Conservation (phyloP, 352 stramenopile species). For the Phytophthora foliorum region DNA sequence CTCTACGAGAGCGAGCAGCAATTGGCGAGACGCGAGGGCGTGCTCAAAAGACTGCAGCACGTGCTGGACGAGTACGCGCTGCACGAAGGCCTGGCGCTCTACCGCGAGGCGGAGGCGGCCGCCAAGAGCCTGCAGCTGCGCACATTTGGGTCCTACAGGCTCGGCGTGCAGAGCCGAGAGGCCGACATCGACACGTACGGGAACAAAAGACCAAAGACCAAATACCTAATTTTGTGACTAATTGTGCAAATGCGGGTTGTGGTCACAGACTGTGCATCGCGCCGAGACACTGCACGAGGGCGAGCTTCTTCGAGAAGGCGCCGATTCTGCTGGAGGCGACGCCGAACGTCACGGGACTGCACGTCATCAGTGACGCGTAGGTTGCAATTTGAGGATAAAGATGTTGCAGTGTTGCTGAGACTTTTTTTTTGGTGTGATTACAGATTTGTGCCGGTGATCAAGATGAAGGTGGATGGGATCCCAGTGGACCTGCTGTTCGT, state of each 20-base stretch:
- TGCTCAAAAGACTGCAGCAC: conserved; percentile 69
- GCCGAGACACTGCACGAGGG: conserved; percentile 79
- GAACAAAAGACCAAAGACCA: not conserved
- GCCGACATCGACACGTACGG: conserved; percentile 88
- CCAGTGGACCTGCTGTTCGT: conserved; percentile 96
- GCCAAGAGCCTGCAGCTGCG: conserved; percentile 69
- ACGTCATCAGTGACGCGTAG: conserved; percentile 92
- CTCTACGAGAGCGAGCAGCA: conserved; percentile 86
- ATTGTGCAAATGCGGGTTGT: conserved; percentile 10
- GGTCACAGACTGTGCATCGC: conserved; percentile 84
- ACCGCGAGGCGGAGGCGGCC: conserved; percentile 55
- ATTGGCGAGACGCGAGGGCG: conserved; percentile 62
- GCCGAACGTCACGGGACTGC: conserved; percentile 73
- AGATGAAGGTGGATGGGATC: conserved; percentile 93
- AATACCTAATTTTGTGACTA: not conserved
- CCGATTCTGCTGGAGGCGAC: conserved; percentile 81
- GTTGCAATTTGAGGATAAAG: conserved; percentile 26
- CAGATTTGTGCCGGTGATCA: conserved; percentile 93
- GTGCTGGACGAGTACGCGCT: conserved; percentile 86
- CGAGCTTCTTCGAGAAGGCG: conserved; percentile 92
- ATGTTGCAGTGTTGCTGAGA: not conserved
- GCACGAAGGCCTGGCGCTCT: conserved; percentile 61
- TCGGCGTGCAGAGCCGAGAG: conserved; percentile 88
- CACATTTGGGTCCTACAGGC: conserved; percentile 94
- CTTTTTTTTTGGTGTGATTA: not conserved